Evolutionary conservation across 371 early-diverging fungal genomes (phyloP).

Genomic region (Mortierella sp.): DNA sequence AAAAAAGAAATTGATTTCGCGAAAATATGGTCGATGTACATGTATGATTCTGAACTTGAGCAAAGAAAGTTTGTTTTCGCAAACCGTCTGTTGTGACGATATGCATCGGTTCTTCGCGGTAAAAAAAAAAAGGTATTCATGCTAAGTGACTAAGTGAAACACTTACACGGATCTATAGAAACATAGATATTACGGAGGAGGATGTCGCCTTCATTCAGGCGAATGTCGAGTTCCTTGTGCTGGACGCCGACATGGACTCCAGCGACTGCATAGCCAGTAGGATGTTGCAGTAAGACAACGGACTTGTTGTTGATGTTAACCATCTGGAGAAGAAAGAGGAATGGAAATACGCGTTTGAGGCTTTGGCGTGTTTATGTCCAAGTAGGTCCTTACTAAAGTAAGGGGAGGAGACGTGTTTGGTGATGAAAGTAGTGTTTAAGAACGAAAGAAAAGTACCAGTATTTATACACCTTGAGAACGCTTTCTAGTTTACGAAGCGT

Average conservation of each 20-base stretch:
- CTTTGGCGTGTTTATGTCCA: no score
- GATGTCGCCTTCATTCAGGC: conserved; percentile 62
- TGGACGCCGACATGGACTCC: conserved; percentile 62
- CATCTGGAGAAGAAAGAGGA: background rate
- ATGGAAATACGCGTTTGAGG: background rate
- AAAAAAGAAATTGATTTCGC: no score
- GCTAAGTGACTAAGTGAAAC: background rate
- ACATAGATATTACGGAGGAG: conserved; percentile 64
- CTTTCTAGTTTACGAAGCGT: no score
- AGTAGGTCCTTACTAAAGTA: no score
- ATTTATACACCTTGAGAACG: no score
- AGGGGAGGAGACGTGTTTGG: no score
- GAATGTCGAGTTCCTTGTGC: conserved; percentile 51
- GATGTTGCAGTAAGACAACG: conserved; percentile 56
- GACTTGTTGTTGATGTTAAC: conserved; percentile 14
- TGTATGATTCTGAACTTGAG: no score
- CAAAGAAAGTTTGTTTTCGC: no score
- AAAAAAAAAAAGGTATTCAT: background rate
- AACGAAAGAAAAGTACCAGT: no score
- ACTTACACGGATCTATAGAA: conserved; percentile 63
- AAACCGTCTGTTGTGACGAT: no score
- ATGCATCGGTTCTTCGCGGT: background rate
- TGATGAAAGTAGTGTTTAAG: no score
- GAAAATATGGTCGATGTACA: no score
- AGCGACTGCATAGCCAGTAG: conserved; percentile 41